phyloP scores from a whole-genome alignment of 2,329 filamentous ascomycete genomes.

The Hymenoscyphus scutula region DNA sequence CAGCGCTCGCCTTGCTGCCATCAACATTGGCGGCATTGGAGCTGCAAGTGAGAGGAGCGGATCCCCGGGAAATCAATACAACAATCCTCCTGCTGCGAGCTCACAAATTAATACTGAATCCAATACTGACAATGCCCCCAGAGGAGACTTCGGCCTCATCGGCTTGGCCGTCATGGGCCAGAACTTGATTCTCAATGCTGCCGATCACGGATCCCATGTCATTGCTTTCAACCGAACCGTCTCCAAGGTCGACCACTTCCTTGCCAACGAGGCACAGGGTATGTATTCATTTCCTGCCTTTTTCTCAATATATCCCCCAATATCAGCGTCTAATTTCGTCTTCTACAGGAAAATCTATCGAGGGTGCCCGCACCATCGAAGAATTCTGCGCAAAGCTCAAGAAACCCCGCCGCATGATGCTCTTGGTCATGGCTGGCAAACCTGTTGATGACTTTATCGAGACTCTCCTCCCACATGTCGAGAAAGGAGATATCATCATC shows the following conservation, averaged over 20 bases:
- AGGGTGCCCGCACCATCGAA: conserved; percentile 89
- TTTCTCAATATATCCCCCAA: neutral
- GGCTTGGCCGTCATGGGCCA: conserved; percentile 89
- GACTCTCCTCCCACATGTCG: conserved; percentile 79
- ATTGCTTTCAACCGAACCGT: conserved; percentile 99
- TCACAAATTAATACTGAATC: conserved; percentile 3
- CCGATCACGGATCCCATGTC: conserved; percentile 92
- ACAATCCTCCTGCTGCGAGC: neutral
- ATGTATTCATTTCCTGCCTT: conserved; percentile 27
- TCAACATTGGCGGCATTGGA: conserved; percentile 62
- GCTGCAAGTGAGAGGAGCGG: conserved; percentile 38
- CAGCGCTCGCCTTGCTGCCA: conserved; percentile 73
- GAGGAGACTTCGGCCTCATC: conserved; percentile 81
- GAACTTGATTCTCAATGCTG: conserved; percentile 88
- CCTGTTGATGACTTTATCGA: conserved; percentile 99
- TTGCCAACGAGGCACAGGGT: conserved; percentile 86
- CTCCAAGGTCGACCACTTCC: conserved; percentile 94
- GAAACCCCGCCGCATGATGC: conserved; percentile 94
- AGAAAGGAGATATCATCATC: conserved; percentile 95
- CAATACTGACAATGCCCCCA: conserved; percentile 34
- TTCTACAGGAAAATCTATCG: conserved; percentile 75
- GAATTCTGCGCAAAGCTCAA: conserved; percentile 97
- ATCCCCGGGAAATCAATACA: conserved; percentile 34
- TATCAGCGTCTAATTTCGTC: conserved; percentile 14
- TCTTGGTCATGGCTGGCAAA: conserved; percentile 97